These are phyloP conservation scores for Penicillium egyptiacum DNA, from an alignment of 495 filamentous ascomycete genomes.

Conservation along the genomic window DNA sequence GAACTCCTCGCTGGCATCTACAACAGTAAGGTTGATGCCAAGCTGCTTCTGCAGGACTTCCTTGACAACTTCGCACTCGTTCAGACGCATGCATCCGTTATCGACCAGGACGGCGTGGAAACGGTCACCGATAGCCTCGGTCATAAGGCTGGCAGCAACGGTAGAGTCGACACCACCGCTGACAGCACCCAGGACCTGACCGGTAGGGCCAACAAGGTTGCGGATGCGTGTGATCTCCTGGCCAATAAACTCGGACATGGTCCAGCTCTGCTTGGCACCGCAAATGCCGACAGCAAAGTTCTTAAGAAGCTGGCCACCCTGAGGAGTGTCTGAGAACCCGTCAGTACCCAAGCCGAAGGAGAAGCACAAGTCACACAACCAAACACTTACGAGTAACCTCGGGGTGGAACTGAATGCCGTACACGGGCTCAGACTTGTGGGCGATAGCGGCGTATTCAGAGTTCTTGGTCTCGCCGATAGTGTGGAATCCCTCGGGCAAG, in stretches of 20 bases:
- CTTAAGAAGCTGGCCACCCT: conserved; percentile 62
- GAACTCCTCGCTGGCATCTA: conserved; percentile 78
- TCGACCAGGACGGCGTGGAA: conserved; percentile 90
- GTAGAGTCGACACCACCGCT: conserved; percentile 93
- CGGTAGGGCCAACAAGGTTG: conserved; percentile 71
- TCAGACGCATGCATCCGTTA: conserved; percentile 82
- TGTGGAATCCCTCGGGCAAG: too few species aligned
- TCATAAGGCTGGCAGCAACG: conserved; percentile 82
- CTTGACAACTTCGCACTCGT: conserved; percentile 80
- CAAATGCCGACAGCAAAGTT: conserved; percentile 87
- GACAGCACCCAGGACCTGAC: conserved; percentile 77
- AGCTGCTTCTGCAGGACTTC: conserved; percentile 72
- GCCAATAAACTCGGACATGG: conserved; percentile 76
- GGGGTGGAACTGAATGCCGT: too few species aligned
- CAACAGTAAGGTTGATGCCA: conserved; percentile 86
- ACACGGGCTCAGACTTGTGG: too few species aligned
- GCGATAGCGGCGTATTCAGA: too few species aligned
- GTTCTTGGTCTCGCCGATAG: too few species aligned
- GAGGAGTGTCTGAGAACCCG: conserved; percentile 28
- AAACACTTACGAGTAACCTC: too few species aligned
- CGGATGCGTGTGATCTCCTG: conserved; percentile 76
- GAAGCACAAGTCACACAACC: too few species aligned
- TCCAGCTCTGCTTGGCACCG: conserved; percentile 71
- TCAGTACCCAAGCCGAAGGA: not conserved
- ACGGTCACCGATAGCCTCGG: conserved; percentile 76